phyloP scores from a whole-genome alignment of 306 rosid genomes.

The Betula pendula region DNA sequence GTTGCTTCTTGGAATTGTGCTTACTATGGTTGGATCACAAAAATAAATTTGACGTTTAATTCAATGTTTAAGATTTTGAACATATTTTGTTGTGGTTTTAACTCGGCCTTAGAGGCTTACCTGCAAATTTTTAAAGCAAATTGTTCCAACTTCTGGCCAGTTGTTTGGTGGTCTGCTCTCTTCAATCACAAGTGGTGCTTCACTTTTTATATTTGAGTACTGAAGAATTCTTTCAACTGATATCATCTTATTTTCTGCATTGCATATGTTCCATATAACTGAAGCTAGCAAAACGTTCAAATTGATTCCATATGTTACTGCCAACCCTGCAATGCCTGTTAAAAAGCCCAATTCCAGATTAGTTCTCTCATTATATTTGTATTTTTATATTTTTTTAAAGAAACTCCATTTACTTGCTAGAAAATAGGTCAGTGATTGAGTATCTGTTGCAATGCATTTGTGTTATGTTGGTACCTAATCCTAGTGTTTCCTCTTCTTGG shows the following conservation, averaged over 20 bases:
- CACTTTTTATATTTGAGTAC: slow-evolving; percentile 70
- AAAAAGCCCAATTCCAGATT: slow-evolving; percentile 21
- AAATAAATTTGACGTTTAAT: neutral
- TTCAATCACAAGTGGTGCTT: slow-evolving; percentile 80
- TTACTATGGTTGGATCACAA: neutral
- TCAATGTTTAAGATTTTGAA: neutral
- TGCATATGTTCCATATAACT: slow-evolving; percentile 93
- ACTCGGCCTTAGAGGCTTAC: slow-evolving; percentile 32
- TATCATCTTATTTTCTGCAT: slow-evolving; percentile 94
- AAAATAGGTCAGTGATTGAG: neutral
- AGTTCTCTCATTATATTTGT: neutral
- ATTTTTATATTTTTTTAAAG: neutral
- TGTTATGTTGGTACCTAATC: neutral
- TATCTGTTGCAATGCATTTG: neutral
- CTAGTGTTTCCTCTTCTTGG: neutral
- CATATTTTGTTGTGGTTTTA: slow-evolving; percentile 4
- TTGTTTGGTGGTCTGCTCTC: slow-evolving; percentile 65
- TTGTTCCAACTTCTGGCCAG: slow-evolving; percentile 91
- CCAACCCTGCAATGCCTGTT: slow-evolving; percentile 95
- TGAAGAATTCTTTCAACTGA: slow-evolving; percentile 95
- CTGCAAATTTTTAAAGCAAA: slow-evolving; percentile 70
- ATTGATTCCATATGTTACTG: slow-evolving; percentile 94
- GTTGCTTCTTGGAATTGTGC: slow-evolving; percentile 1
- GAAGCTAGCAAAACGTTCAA: slow-evolving; percentile 82
- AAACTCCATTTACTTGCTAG: neutral